Evolutionary conservation across 441 rosid genomes (phyloP).

Genomic region (Adansonia madagascariensis): DNA sequence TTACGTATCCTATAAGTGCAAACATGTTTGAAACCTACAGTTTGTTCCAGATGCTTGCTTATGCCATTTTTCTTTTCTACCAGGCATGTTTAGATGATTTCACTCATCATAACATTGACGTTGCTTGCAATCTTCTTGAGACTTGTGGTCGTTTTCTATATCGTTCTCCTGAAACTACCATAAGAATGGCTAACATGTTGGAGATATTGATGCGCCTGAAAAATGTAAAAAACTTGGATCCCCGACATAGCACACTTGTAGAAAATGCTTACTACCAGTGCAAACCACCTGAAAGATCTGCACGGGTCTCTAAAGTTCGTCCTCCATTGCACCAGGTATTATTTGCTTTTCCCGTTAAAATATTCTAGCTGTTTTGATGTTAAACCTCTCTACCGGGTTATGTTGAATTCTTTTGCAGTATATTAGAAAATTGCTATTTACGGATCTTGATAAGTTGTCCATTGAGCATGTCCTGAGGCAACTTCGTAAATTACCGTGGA

Average conservation of each 20-base stretch:
- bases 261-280: constrained; percentile 99
- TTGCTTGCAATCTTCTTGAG: constrained; percentile 98
- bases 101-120: constrained; percentile 98
- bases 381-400: constrained; percentile 5
- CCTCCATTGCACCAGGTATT: constrained; percentile 94
- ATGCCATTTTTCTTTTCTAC: constrained; percentile 20
- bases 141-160: constrained; percentile 98
- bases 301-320: constrained; percentile 85
- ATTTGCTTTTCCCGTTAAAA: constrained; percentile 22
- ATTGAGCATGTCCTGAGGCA: constrained; percentile 95
- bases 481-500: constrained; percentile 98
- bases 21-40: not conserved
- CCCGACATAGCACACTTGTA: constrained; percentile 96
- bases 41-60: constrained; percentile 19
- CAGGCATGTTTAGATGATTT: constrained; percentile 99
- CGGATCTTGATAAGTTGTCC: constrained; percentile 95
- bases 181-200: constrained; percentile 96
- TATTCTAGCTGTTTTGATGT: constrained; percentile 24
- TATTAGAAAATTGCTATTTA: constrained; percentile 85
- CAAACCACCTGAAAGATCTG: constrained; percentile 99
- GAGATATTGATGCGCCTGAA: constrained; percentile 99
- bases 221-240: constrained; percentile 98
- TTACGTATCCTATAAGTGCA: not conserved
- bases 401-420: constrained; percentile 59
- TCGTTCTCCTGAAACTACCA: constrained; percentile 94